A percentile compares a stretch with the other conserved stretches of the same genome.
phyloP scores from a whole-genome alignment of 1,284 basidiomycete species.

The Uromyces viciae-fabae region DNA sequence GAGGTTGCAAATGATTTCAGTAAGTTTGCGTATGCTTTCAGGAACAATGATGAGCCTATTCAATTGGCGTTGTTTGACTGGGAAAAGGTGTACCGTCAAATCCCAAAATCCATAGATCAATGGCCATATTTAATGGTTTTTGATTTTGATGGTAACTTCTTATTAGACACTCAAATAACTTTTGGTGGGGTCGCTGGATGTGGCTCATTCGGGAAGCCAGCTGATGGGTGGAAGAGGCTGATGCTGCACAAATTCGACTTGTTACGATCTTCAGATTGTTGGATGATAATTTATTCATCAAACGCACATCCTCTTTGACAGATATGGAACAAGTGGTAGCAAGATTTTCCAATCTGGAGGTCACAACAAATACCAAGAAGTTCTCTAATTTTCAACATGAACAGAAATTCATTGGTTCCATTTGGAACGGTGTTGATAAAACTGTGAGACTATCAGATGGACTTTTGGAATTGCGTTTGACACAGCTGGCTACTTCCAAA shows the following conservation, averaged over 20 bases:
- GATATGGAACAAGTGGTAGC: neutral
- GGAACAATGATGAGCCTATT: neutral
- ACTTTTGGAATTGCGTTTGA: neutral
- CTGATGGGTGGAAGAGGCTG: neutral
- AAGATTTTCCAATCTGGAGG: neutral
- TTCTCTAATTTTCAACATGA: neutral
- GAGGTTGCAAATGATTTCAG: neutral
- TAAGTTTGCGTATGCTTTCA: neutral
- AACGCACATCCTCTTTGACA: neutral
- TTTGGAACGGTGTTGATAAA: neutral
- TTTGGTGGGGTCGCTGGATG: neutral
- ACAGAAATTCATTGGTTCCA: neutral
- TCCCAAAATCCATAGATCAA: neutral
- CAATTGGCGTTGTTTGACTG: constrained; percentile 9
- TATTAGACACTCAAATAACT: neutral
- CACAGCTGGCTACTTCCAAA: too few relatives aligned
- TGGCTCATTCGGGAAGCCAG: neutral
- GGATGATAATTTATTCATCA: neutral
- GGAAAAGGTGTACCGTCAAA: constrained; percentile 23
- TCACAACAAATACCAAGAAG: neutral
- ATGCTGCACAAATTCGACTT: neutral
- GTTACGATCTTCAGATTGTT: neutral
- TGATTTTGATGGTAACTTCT: neutral
- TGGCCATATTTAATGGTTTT: neutral
- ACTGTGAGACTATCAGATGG: neutral